phyloP scores from a whole-genome alignment of 306 rosid species.

The Vigna reflexopilosa region DNA sequence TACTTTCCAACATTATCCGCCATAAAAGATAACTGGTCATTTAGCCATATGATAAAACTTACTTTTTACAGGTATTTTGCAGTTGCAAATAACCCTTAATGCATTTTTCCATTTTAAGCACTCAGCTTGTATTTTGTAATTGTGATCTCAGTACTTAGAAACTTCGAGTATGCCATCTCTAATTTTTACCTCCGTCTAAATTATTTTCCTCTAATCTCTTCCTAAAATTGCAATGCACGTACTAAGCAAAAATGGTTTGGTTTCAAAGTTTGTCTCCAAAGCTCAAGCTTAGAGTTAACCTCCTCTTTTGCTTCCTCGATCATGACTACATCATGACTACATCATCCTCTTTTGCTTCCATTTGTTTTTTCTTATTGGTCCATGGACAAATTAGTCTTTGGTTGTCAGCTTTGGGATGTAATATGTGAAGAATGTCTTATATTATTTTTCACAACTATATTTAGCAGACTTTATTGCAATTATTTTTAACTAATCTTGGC shows the following conservation, averaged over 20 bases:
- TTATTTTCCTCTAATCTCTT: background rate
- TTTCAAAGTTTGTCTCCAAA: background rate
- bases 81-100: background rate
- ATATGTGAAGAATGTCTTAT: background rate
- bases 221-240: background rate
- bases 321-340: background rate
- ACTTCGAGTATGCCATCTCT: background rate
- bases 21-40: too few relatives aligned
- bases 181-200: background rate
- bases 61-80: background rate
- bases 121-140: background rate
- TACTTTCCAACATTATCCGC: too few relatives aligned
- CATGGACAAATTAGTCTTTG: too few relatives aligned
- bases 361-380: too few relatives aligned
- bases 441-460: background rate
- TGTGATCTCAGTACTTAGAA: background rate
- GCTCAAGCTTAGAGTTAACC: background rate
- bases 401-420: too few relatives aligned
- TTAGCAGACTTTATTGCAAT: slow-evolving; percentile 37
- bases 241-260: background rate
- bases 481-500: slow-evolving; percentile 24
- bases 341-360: background rate
- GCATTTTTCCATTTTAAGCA: background rate
- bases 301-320: background rate
- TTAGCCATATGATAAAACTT: background rate